phyloP scores from a whole-genome alignment of 2,329 filamentous ascomycete genomes.

The Fragosphaeria purpurea region DNA sequence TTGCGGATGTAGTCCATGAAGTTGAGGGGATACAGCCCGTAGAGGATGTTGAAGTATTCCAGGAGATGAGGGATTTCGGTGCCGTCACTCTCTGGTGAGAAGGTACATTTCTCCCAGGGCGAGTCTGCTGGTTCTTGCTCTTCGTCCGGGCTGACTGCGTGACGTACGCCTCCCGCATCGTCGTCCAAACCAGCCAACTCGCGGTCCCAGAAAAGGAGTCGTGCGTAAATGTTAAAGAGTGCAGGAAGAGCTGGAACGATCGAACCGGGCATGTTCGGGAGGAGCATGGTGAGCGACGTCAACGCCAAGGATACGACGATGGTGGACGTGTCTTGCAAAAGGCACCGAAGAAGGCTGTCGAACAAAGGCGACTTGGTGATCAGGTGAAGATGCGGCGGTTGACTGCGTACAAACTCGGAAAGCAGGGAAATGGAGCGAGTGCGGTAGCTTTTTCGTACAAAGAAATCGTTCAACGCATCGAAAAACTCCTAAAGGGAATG shows the following conservation, averaged over 20 bases:
- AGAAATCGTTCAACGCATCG: conserved; percentile 51
- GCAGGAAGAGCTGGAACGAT: conserved; percentile 58
- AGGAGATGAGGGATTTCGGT: conserved; percentile 55
- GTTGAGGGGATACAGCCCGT: conserved; percentile 75
- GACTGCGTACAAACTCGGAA: conserved; percentile 61
- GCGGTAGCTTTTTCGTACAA: conserved; percentile 55
- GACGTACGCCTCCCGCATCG: conserved; percentile 24
- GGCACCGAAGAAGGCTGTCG: conserved; percentile 58
- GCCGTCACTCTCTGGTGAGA: conserved; percentile 52
- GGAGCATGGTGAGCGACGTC: conserved; percentile 67
- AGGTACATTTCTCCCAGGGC: conserved; percentile 55
- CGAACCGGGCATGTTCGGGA: conserved; percentile 70
- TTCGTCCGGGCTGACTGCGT: background rate
- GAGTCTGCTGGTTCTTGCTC: conserved; percentile 16
- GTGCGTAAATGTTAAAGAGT: conserved; percentile 72
- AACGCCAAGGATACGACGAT: conserved; percentile 66
- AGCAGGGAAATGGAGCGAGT: conserved; percentile 56
- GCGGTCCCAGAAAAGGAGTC: conserved; percentile 68
- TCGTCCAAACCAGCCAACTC: conserved; percentile 33
- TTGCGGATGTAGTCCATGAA: conserved; percentile 82
- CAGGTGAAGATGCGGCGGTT: conserved; percentile 70
- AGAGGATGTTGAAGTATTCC: conserved; percentile 72
- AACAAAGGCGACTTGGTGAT: conserved; percentile 65
- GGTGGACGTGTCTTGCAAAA: conserved; percentile 69
- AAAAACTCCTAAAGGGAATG: conserved; percentile 48